Evolutionary conservation across 345 rosid genomes (phyloP), one percentile per base, ranked within the genome.

Genomic region (Turritis glabra): DNA sequence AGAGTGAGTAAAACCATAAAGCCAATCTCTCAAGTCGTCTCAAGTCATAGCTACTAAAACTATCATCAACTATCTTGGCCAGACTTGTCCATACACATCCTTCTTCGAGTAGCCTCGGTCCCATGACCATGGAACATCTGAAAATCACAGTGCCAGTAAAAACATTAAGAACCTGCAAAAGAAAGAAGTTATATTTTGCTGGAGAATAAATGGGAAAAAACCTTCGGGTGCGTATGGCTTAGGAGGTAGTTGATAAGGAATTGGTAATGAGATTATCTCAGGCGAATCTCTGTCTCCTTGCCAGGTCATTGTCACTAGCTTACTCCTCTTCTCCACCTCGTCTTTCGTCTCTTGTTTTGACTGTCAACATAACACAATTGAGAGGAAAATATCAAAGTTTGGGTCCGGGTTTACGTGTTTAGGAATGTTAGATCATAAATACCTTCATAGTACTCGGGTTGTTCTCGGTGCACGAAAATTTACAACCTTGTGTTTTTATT

Each of bases 111-210:
- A 90, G 48, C 57, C 77, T 68, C 93, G 78, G 80, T 92, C 97
- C 99, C 99, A 92, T 22, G 91, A 95, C 97, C 97, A 95, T 0
- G 99, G 97, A 47, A 86, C 82, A 81, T 95, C 99, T 91, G 90
- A 58, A 67, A 38, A 27, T 9, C 43, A 54, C 44, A 57, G 8
- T 9, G 52, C 38, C 43, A 44, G 32, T 47, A 21, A 38, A 27
- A 77, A 10, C 32, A 8, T 10, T 25, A 38, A 44, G 23, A 54
- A 69, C 50, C 61, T 14, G 25, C 25, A 6, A 40, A 22, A 69
- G 17, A 38, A 56, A 46, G 27, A 35, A 66, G 17, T 27, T 40
- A 19, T 33, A 0, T 53, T 43, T 13, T 13, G 59, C 15, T 33
- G n/a, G 25, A 26, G 4, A 66, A 57, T 11, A 27, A 9, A 27